Base-by-base conservation (phyloP, 768 basidiomycete species). In the Tricholoma sp. region DNA sequence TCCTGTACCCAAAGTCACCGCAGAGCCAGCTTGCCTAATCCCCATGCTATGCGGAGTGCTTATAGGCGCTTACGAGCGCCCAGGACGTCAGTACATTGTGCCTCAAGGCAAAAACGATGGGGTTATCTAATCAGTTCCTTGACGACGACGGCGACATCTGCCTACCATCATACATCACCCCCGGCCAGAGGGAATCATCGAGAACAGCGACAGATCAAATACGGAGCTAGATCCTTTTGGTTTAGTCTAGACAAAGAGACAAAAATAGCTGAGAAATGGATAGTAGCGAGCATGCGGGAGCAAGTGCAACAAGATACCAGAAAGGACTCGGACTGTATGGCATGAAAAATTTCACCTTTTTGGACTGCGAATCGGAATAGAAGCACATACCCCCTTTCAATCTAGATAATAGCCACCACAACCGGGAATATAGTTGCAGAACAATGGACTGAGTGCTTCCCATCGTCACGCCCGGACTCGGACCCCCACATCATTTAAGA, bases 1-100 rank as follows among this genome's bases (percentile, higher is more conserved):
- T 64, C 43, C 58, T 56, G 54, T 32, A 11, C 27, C 57, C 32
- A 11, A 43, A 29, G 22, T 19, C 18, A 19, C 7, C 18, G 31
- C 31, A 32, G 31, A 27, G 8, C 31, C 47, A n/a, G 16, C 47
- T 50, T 50, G 47, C 5, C 21, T 50, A 50, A 50, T 29, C 2
- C 16, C 47, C 47, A 32, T 52, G n/a, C 18, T 22, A 27, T 35
- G 9, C 37, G 47, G 47, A 31, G 47, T 27, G 24, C 16, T 5
- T 11, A 31, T 18, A 31, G 39, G 16, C 53, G 53, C 8, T 5
- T 3, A 27, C 24, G 5, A 5, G 5, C 24, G 2, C 53, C 52
- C 24, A 43, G 5, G 31, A 9, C 27, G 9, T 39, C 37, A 35
- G 29, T 3, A 8, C 24, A 14, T 27, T 46, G 4, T 41, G 37